These are phyloP conservation scores for Calocybe gambosa DNA, from an alignment of 1,284 basidiomycete species.

Conservation along the genomic window DNA sequence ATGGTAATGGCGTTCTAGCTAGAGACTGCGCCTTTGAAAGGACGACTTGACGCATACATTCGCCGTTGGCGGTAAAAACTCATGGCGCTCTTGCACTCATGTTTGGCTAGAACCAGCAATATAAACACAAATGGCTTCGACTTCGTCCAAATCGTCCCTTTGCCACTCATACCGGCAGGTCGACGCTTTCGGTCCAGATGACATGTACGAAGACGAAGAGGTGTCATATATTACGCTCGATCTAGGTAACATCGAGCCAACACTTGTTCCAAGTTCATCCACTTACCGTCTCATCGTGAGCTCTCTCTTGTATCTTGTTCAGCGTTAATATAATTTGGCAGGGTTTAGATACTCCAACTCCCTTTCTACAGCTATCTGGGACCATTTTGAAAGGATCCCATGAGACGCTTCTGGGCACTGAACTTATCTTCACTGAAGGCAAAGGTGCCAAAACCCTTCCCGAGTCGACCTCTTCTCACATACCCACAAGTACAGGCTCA, in stretches of 20 bases:
- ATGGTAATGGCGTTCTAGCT: too few species aligned
- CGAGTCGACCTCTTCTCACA: not conserved
- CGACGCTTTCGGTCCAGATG: constrained; percentile 50
- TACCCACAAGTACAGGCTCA: constrained; percentile 25
- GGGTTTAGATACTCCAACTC: constrained; percentile 71
- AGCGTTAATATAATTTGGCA: constrained; percentile 20
- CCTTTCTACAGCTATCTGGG: constrained; percentile 68
- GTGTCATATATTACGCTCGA: constrained; percentile 68
- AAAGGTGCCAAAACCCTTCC: constrained; percentile 34
- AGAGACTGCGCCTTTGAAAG: too few species aligned
- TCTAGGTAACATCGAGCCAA: constrained; percentile 64
- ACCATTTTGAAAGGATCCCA: constrained; percentile 65
- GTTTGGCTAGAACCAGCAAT: not conserved
- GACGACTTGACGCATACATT: not conserved
- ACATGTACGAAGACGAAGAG: constrained; percentile 58
- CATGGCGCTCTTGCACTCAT: too few species aligned
- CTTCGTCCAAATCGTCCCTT: constrained; percentile 18
- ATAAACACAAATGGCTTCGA: not conserved
- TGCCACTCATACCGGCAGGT: constrained; percentile 58
- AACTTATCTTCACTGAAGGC: constrained; percentile 62
- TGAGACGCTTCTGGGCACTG: constrained; percentile 61
- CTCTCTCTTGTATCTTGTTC: constrained; percentile 10
- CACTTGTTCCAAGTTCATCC: constrained; percentile 60
- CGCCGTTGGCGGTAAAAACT: not conserved
- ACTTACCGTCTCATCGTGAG: constrained; percentile 69